Percentiles rank a stretch among this genome's conserved stretches.
Evolutionary conservation across 768 basidiomycete genomes (phyloP).

Genomic region (Holtermannia corniformis): DNA sequence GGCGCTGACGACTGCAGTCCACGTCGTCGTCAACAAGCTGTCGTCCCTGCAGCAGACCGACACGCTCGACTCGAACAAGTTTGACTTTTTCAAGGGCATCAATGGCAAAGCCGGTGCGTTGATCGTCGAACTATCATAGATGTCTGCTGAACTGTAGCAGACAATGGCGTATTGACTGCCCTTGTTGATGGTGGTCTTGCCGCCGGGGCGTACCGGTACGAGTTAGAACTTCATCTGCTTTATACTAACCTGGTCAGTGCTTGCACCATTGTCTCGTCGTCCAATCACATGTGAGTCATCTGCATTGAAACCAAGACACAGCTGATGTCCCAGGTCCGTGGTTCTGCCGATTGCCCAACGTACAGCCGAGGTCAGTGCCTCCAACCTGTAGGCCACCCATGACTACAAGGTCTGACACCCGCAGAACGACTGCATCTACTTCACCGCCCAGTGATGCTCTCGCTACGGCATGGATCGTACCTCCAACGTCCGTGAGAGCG

Average conservation of each 20-base stretch:
- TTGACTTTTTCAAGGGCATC: conserved; percentile 52
- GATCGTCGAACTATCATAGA: background rate
- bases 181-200: conserved; percentile 52
- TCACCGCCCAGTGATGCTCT: conserved; percentile 1
- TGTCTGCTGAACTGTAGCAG: conserved; percentile 35
- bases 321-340: conserved; percentile 3
- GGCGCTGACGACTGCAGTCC: conserved; percentile 44
- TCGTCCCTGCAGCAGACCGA: conserved; percentile 46
- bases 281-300: conserved; percentile 5
- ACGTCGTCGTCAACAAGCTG: conserved; percentile 52
- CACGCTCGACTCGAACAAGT: conserved; percentile 48
- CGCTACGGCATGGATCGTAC: no score
- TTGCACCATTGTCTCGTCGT: conserved; percentile 17
- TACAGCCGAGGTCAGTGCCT: conserved; percentile 18
- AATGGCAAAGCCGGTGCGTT: conserved; percentile 15
- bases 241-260: background rate
- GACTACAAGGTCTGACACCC: no score
- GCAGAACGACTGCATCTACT: background rate
- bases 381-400: no score
- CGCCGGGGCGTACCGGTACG: conserved; percentile 50
- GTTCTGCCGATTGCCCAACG: conserved; percentile 25
- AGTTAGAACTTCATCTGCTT: background rate
- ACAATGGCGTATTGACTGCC: conserved; percentile 48
- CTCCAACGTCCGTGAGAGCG: no score
- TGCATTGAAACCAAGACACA: conserved; percentile 18